Evolutionary conservation across 179 eudicot genomes (phyloP), one percentile per base, ranked within the genome.

Genomic region (Spergularia azorica): DNA sequence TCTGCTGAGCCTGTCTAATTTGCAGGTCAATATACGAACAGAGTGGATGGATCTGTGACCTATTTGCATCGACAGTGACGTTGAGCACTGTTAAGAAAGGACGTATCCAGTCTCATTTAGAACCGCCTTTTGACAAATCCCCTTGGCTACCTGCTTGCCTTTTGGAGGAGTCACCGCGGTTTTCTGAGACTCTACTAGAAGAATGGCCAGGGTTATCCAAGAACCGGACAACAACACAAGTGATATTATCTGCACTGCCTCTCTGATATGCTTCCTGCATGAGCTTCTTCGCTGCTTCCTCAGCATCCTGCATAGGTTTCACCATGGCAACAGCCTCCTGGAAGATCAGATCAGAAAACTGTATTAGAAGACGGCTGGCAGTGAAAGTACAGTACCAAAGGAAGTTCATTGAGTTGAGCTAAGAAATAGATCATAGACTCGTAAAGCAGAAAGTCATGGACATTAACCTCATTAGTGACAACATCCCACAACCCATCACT

Each of bases 401-500:
- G 65, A 26, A 62, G 5, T 21, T 62, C 65, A 21, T 12, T 38
- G 17, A 3, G 52, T n/a, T 39, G n/a, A 60, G 21, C 63, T 12
- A 52, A 69, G 60, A 8, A 51, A 69, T 10, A 41, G 38, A 51
- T 16, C 12, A 71, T 55, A 11, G 56, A 15, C 8, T 55, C 36
- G 21, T 14, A 4, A 16, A 36, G 63, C 4, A 38, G 39, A 55
- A 56, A 9, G 41, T 15, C 9, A 16, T 56, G 16, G 46, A 71
- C 14, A 56, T 72, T 79, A 48, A 93, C 98, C 89, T 95, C 99
- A 76, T 95, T 95, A 38, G 97, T 79, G 32, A 95, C 97, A 16
- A 93, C 99, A 70, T 95, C 99, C 98, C 99, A 95, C 64, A 95
- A 88, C 46, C 98, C 97, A 39, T 95, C 98, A 71, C 98, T 95